A percentile compares a stretch with the other conserved stretches of the same genome.
Evolutionary conservation across 148 eudicot species (phyloP).

Genomic region (Rhododendron molle): DNA sequence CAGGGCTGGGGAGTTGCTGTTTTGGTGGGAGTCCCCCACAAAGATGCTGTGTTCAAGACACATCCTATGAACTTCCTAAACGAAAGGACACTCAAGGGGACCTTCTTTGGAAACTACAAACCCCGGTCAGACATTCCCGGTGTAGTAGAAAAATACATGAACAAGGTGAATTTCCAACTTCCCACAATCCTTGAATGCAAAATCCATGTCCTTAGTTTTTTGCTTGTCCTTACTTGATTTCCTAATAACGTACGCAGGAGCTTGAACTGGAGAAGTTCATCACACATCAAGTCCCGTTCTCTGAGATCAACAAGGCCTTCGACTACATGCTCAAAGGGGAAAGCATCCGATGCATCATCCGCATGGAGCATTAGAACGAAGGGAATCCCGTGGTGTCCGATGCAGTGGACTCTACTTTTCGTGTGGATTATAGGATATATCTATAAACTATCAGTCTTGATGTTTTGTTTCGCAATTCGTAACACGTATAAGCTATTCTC

Average conservation of each 20-base stretch:
- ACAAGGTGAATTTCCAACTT: constrained; percentile 22
- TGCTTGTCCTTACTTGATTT: too few species aligned
- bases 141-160: constrained; percentile 62
- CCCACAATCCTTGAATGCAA: neutral
- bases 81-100: constrained; percentile 30
- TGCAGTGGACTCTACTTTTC: neutral
- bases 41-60: constrained; percentile 29
- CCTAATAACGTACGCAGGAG: neutral
- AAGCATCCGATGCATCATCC: constrained; percentile 21
- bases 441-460: neutral
- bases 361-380: constrained; percentile 6
- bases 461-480: neutral
- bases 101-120: constrained; percentile 83
- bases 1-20: constrained; percentile 97
- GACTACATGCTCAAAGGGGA: constrained; percentile 48
- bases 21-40: constrained; percentile 78
- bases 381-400: neutral
- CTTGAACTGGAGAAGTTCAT: neutral
- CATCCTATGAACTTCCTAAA: neutral
- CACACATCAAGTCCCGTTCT: constrained; percentile 26
- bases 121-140: constrained; percentile 63
- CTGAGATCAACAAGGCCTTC: constrained; percentile 57
- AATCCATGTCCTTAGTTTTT: neutral
- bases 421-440: neutral
- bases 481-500: neutral